Evolutionary conservation across 139 green algal species (phyloP), one percentile per base, ranked within the genome.

Genomic region (Tetradesmus lagerheimii): DNA sequence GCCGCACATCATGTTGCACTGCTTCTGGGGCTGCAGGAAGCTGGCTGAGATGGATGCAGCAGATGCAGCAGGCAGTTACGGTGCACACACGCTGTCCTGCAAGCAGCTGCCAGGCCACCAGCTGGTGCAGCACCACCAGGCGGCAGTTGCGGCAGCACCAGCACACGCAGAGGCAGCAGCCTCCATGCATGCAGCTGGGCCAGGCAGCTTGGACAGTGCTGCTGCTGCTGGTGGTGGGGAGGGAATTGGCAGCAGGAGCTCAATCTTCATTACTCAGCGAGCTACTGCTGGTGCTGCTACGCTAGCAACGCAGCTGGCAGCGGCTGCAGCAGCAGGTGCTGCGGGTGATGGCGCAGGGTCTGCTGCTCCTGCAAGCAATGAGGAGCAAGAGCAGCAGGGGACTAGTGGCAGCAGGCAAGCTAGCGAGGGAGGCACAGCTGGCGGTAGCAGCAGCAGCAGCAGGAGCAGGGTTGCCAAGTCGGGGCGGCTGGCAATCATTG

Each of bases 181-280:
- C 43, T 81, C 75, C 34, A 47, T 81, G 75, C 75, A 81, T 29
- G 64, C 83, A 67, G 83, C 57, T 41, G 53, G 31, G 71, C 71
- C 71, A 27, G 71, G 71, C 71, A 79, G 71, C 71, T 41, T 38
- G 71, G n/a, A 50, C 16, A 29, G 14, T 3, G 9, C 71, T 34
- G 38, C 74, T 16, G 27, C 71, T 31, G 71, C 71, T 57, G 86
- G 29, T 53, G 86, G 14, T 9, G 39, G 16, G n/a, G 83, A 38
- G 11, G 38, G 38, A 41, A 4, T 15, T 16, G 78, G 77, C 27
- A 77, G 45, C 23, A 75, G 38, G 47, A 74, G 39, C 9, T 57
- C 76, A 0, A 23, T 86, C 23, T 90, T 90, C 39, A 90, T 90
- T 50, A 90, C 86, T 3, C 86, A 90, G 62, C n/a, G 81, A 12